Evolutionary conservation across 306 rosid genomes (phyloP), one percentile per base, ranked within the genome.

Genomic region (Begonia fuchsioides): DNA sequence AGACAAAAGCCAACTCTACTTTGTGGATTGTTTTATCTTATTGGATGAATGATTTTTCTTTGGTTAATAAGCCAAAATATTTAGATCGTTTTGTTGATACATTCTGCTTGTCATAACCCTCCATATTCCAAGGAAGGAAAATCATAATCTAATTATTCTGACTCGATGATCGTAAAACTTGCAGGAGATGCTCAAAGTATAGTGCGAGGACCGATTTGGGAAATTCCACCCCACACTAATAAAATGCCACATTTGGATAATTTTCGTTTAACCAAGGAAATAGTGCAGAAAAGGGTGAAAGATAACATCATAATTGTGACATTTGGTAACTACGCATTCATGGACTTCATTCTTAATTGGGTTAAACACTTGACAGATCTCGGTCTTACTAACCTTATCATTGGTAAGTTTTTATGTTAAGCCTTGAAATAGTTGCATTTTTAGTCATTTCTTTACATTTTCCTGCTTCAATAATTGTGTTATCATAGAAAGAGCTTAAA

Each of bases 261-360:
- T 47, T 90, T 90, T 58, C 64, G 32, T 51, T 67, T 82, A 59
- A 75, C 79, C 66, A 75, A 82, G 66, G 81, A 90, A 52, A 65
- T 90, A 45, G 75, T 90, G 64, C 76, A 79, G 49, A 64, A 69
- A 69, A 75, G 94, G 71, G 95, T 78, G 67, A 71, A 82, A 69
- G 87, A 85, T 59, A 85, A 90, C 41, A 32, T 82, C 38, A 60
- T 90, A 52, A 77, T 90, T 46, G 87, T 90, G 66, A 85, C 96
- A 15, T 90, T 90, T 58, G 98, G 98, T 41, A 90, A 90, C 79
- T 82, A 77, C 57, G 98, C 98, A 12, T 90, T 90, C 68, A 82
- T 85, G 94, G 98, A 82, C 66, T 90, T 90, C 39, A 85, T 90
- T 70, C 55, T 85, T 56, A 71, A 80, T 48, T 90, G 98, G 98